Base-by-base conservation (phyloP, 2,329 filamentous ascomycete genomes). In the Aphanoascus verrucosus region DNA sequence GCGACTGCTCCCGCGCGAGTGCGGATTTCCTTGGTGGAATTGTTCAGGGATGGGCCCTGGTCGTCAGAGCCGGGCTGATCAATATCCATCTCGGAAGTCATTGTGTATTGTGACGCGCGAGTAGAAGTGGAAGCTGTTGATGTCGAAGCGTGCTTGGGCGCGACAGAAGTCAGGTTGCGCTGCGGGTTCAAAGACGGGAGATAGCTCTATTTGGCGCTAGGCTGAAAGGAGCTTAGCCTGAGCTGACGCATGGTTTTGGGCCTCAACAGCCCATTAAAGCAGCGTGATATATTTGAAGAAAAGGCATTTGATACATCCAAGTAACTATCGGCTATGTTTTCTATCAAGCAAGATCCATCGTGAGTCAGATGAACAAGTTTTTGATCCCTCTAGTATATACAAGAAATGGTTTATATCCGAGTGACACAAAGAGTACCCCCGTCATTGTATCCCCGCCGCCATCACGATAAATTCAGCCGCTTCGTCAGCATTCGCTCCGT, bases 1-100 rank as follows among this genome's bases (percentile, higher is more conserved):
- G 81, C 81, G 69, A 75, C 73, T 23, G 74, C 72, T 55, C 69
- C 70, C 17, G 69, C 61, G 31, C 69, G 61, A 45, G 74, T 75
- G 59, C 68, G 71, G 48, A 70, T 66, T 58, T 75, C 73, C 55
- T 63, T 56, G 50, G 59, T 64, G 52, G 62, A 28, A 7, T 28
- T 62, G 53, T 61, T 61, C 19, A 63, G 61, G 55, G 67, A 61
- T 52, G 62, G 63, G 49, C 60, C 59, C 50, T 58, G 55, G 42
- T 54, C 44, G 11, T 48, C 57, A 52, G 65, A 59, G 56, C 64
- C 60, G 20, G 68, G 68, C 28, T 63, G 63, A 57, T 74, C 72
- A 54, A 74, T 64, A 60, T 74, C 72, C 71, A 74, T 74, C 64
- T 72, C 71, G 42, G 61, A 65, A 20, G 71, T 69, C 70, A 74